These are phyloP conservation scores for Arthrobotrys pseudoclavata DNA, from an alignment of 2,329 filamentous ascomycete species.

Conservation along the genomic window DNA sequence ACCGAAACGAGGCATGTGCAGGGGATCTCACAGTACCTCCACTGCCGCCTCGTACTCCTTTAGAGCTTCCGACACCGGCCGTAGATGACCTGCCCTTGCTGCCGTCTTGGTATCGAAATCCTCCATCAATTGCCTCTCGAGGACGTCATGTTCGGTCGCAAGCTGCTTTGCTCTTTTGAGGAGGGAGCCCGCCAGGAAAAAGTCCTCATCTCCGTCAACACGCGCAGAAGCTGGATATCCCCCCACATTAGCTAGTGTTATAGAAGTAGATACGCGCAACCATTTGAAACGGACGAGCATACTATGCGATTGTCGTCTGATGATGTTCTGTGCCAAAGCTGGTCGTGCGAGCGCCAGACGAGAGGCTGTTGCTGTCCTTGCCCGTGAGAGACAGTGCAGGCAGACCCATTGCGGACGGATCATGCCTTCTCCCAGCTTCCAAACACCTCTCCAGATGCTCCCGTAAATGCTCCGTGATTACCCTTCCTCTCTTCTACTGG, in stretches of 20 bases:
- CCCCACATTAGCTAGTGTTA: conserved; percentile 7
- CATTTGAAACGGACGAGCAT: background rate
- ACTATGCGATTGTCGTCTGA: conserved; percentile 41
- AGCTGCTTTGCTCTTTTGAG: conserved; percentile 74
- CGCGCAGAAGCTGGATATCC: conserved; percentile 28
- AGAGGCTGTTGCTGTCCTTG: background rate
- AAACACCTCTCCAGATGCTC: background rate
- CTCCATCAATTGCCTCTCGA: conserved; percentile 70
- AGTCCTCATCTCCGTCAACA: conserved; percentile 24
- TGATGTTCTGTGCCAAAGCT: conserved; percentile 30
- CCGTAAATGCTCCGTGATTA: background rate
- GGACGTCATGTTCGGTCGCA: conserved; percentile 72
- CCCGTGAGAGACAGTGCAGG: conserved; percentile 49
- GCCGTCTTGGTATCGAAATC: conserved; percentile 73
- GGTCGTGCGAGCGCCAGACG: conserved; percentile 10
- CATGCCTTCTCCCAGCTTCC: conserved; percentile 41
- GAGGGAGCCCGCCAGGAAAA: conserved; percentile 67
- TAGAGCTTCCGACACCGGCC: conserved; percentile 72
- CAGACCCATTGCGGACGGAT: conserved; percentile 60
- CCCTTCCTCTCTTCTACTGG: too few species aligned
- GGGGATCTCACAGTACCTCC: conserved; percentile 67
- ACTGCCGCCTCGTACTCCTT: conserved; percentile 73
- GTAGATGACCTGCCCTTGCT: conserved; percentile 74
- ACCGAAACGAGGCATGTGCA: conserved; percentile 66
- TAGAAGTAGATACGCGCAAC: background rate